phyloP scores from a whole-genome alignment of 441 rosid species.

The Pelargonium fulgidum region DNA sequence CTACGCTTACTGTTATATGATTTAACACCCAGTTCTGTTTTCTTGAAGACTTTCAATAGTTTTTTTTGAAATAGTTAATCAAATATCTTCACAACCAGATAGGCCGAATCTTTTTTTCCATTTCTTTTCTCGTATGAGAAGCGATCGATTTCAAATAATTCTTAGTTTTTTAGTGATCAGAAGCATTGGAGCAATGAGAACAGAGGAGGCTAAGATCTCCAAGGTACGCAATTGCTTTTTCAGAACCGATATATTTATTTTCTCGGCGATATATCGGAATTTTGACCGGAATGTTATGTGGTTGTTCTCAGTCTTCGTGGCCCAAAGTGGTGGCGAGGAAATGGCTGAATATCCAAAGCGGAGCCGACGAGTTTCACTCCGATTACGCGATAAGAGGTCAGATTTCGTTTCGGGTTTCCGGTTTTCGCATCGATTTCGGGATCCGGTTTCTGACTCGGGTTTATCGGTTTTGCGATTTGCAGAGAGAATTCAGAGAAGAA shows the following conservation, averaged over 20 bases:
- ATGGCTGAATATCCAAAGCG: constrained; percentile 4
- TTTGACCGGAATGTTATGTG: not conserved
- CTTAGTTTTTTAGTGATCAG: constrained; percentile 12
- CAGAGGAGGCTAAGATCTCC: constrained; percentile 43
- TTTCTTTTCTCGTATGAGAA: too few species aligned
- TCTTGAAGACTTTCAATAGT: not conserved
- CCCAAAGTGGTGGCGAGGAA: constrained; percentile 5
- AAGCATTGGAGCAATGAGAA: constrained; percentile 36
- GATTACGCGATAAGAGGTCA: not conserved
- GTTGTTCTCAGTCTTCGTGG: not conserved
- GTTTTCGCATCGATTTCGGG: not conserved
- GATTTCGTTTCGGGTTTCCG: not conserved
- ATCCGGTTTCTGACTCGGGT: not conserved
- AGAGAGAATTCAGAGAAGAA: not conserved
- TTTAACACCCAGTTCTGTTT: constrained; percentile 4
- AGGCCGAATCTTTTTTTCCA: not conserved
- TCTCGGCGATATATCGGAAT: not conserved
- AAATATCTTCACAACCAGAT: too few species aligned
- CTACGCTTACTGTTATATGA: constrained; percentile 10
- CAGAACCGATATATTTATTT: not conserved
- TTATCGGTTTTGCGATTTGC: not conserved
- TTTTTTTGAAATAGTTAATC: not conserved
- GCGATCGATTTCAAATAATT: too few species aligned
- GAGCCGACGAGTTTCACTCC: constrained; percentile 8
- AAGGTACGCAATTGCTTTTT: not conserved